Conservation (phyloP, 148 eudicot species). For the Cornus suecica region DNA sequence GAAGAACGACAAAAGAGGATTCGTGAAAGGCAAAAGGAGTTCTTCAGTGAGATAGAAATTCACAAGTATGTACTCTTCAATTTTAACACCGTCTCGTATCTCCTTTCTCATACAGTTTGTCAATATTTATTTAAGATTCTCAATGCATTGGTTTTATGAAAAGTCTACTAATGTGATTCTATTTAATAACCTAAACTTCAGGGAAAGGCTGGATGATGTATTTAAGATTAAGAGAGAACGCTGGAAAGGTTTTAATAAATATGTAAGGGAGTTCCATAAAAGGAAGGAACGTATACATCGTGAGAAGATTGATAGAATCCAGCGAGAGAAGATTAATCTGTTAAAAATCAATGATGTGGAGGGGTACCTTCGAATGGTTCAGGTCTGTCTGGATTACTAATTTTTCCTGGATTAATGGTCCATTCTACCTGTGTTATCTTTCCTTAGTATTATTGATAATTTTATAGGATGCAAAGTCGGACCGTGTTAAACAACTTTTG, state of each 20-base stretch:
- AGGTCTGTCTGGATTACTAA: constrained; percentile 41
- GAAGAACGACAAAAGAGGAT: constrained; percentile 94
- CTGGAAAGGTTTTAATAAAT: constrained; percentile 79
- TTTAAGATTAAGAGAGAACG: constrained; percentile 89
- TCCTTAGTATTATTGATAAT: constrained; percentile 1
- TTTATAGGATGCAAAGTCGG: constrained; percentile 89
- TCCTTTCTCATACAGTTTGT: not conserved
- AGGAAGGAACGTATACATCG: constrained; percentile 90
- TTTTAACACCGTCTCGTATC: not conserved
- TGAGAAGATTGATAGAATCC: constrained; percentile 96
- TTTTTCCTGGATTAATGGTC: not conserved
- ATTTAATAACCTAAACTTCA: constrained; percentile 23
- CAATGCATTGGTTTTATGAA: not conserved
- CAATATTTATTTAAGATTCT: not conserved
- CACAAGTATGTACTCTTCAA: constrained; percentile 59
- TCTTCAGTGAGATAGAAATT: constrained; percentile 87
- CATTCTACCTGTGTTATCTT: not conserved
- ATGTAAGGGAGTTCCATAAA: constrained; percentile 91
- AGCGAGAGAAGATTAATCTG: constrained; percentile 95
- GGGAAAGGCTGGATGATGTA: constrained; percentile 89
- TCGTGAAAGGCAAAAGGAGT: constrained; percentile 94
- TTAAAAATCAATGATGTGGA: constrained; percentile 98
- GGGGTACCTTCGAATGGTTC: constrained; percentile 98
- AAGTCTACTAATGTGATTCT: constrained; percentile 2
- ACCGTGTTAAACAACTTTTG: constrained; percentile 85